These are phyloP conservation scores for Neurospora hispaniola DNA, from an alignment of 495 filamentous ascomycete species.

Conservation along the genomic window DNA sequence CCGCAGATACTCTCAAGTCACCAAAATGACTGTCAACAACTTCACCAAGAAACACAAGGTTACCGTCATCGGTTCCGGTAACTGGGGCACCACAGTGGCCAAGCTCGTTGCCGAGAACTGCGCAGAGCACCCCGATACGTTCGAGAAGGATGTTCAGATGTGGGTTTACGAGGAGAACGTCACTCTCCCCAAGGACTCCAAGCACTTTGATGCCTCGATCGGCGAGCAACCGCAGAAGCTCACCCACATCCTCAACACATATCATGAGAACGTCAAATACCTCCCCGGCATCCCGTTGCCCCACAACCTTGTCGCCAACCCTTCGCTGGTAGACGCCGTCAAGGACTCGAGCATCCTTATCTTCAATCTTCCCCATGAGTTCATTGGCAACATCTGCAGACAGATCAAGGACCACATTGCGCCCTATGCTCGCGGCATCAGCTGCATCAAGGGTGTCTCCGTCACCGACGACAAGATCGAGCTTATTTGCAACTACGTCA, in stretches of 20 bases:
- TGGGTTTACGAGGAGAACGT: constrained; percentile 92
- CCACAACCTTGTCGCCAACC: constrained; percentile 77
- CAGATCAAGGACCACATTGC: constrained; percentile 80
- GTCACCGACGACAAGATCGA: constrained; percentile 71
- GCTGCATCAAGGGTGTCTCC: constrained; percentile 96
- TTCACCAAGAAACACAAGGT: constrained; percentile 70
- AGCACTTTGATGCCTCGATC: constrained; percentile 41
- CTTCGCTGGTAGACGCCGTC: constrained; percentile 72
- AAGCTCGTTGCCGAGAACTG: constrained; percentile 96
- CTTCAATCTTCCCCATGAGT: constrained; percentile 98
- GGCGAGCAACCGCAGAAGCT: constrained; percentile 65
- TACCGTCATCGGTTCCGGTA: constrained; percentile 87
- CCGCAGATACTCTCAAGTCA: constrained; percentile 7
- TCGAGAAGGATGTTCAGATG: constrained; percentile 88
- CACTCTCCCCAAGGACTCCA: constrained; percentile 52
- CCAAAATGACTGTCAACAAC: constrained; percentile 22
- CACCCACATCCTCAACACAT: constrained; percentile 77
- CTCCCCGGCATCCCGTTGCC: constrained; percentile 80
- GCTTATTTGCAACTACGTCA: constrained; percentile 93
- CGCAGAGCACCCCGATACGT: constrained; percentile 60
- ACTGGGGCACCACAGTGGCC: constrained; percentile 96
- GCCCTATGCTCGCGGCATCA: constrained; percentile 86
- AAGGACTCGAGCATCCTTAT: constrained; percentile 76
- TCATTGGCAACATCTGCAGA: constrained; percentile 79
- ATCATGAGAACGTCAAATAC: constrained; percentile 97